A percentile compares a stretch with the other conserved stretches of the same genome.
These are phyloP conservation scores for Saccharomycopsis microspora DNA, from an alignment of 805 yeast genomes.

Conservation along the genomic window DNA sequence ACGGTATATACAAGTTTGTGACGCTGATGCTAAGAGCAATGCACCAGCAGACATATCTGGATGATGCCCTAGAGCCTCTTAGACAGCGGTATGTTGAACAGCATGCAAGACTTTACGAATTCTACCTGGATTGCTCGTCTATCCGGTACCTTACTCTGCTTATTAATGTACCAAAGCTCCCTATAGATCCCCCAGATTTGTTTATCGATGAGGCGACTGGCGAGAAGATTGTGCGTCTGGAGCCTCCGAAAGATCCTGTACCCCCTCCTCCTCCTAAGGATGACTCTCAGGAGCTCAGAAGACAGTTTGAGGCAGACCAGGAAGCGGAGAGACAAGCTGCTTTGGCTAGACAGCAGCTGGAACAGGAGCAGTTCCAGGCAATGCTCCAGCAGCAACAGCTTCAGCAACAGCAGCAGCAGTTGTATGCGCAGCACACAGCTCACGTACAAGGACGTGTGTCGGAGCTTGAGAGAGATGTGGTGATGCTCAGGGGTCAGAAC, in stretches of 20 bases:
- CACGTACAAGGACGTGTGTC: conserved; percentile 55
- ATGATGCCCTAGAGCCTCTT: conserved; percentile 68
- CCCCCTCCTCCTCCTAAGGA: conserved; percentile 24
- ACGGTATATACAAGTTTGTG: conserved; percentile 83
- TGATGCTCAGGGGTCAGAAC: conserved; percentile 66
- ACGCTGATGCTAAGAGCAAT: conserved; percentile 87
- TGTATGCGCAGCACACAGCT: conserved; percentile 47
- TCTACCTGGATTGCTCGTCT: conserved; percentile 83
- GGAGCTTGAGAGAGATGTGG: conserved; percentile 70
- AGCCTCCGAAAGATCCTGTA: conserved; percentile 24
- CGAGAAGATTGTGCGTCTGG: conserved; percentile 6
- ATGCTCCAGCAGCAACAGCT: conserved; percentile 55
- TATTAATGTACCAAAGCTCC: conserved; percentile 17
- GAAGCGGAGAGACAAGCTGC: conserved; percentile 54
- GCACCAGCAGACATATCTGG: conserved; percentile 60
- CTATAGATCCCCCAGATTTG: conserved; percentile 25
- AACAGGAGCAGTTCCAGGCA: conserved; percentile 56
- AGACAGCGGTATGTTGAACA: conserved; percentile 62
- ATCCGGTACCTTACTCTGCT: conserved; percentile 27
- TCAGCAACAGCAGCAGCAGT: conserved; percentile 59
- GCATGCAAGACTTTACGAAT: conserved; percentile 56
- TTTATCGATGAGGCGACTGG: conserved; percentile 20
- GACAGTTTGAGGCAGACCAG: conserved; percentile 45
- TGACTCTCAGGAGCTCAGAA: conserved; percentile 28
- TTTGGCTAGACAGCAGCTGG: conserved; percentile 53